Base-by-base conservation (phyloP, 352 stramenopile species). In the Phytophthora tubulina region DNA sequence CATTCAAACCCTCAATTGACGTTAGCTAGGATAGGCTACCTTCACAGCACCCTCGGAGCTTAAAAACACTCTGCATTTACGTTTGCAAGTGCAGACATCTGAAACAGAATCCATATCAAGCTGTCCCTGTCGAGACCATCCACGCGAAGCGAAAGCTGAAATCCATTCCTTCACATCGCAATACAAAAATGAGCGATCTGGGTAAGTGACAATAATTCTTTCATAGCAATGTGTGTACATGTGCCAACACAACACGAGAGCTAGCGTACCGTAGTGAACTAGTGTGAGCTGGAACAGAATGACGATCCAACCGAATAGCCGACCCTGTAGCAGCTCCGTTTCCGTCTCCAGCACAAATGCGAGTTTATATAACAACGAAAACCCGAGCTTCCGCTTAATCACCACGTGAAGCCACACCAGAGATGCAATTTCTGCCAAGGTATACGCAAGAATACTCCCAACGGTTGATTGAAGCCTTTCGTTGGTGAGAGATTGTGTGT, bases 311-410 rank as follows among this genome's bases (percentile, higher is more conserved):
- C 27, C 32, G 44, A 84, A 59, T 2, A 84, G 36, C 0, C 51
- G 48, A 2, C 64, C 50, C 46, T 84, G 76, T 3, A 81, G 36
- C 30, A 59, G 39, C 14, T 67, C 55, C 1, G 27, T 38, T 32
- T 80, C 71, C 0, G 21, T 79, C 50, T 86, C 70, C 3, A 86
- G 61, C 15, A 83, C 72, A 60, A 84, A 84, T 2, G 67, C 74
- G 1, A 86, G 65, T 31, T 75, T 51, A 49, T 79, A 72, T 1
- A 80, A 13, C 35, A 70, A 33, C 1, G 60, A 71, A 30, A 74
- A 67, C 5, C 46, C 64, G 13, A 82, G 70, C 38, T 54, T 60
- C 0, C 50, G 27, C 49, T 63, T 73, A 0, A 73, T 1, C 0
- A 54, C 30, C 6, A 54, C 3, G n/a, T 69, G 58, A 11, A 73